Base-by-base conservation (phyloP, 2,329 filamentous ascomycete genomes). In the Monosporascus sp. region DNA sequence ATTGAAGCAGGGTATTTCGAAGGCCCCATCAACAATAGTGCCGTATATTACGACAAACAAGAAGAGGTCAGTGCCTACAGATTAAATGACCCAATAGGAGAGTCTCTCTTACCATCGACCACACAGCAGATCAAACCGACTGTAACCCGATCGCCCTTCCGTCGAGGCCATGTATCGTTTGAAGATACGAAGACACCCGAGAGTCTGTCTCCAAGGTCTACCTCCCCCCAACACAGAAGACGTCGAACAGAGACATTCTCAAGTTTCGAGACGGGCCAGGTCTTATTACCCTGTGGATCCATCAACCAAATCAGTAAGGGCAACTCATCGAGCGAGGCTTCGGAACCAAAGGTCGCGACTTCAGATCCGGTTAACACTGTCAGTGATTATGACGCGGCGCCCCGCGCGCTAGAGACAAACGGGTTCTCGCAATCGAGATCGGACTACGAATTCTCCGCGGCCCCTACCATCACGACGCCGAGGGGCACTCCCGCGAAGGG, bases 381-480 rank as follows among this genome's bases (percentile, higher is more conserved):
- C 15, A 25, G 27, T 20, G 37, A 41, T 14, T 41, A 39, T 24
- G 39, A 53, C 14, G n/a, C 15, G 27, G 44, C 49, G 11, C 18
- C 37, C 18, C 53, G 41, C 8, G 44, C 37, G 31, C 20, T 51
- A 17, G 20, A 46, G 37, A 24, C 47, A 18, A 41, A 56, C 37
- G 39, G 41, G n/a, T 63, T 61, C 50, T 58, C 61, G 14, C 62
- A 63, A 44, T 62, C 63, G 9, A 65, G 61, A 39, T 60, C 54
- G 3, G 63, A 63, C 54, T 62, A 63, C 52, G 55, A 54, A 2
- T 63, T 65, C 52, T 63, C 63, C 22, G 63, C 63, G 6, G 60
- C 63, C 3, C 52, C 51, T 9, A 52, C 56, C 1, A 37, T 45
- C 14, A 63, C 60, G 15, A 45, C 58, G 20, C 55, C 58, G 18